Conservation (phyloP, 257 asterid genomes). For the Solanum pimpinellifolium region DNA sequence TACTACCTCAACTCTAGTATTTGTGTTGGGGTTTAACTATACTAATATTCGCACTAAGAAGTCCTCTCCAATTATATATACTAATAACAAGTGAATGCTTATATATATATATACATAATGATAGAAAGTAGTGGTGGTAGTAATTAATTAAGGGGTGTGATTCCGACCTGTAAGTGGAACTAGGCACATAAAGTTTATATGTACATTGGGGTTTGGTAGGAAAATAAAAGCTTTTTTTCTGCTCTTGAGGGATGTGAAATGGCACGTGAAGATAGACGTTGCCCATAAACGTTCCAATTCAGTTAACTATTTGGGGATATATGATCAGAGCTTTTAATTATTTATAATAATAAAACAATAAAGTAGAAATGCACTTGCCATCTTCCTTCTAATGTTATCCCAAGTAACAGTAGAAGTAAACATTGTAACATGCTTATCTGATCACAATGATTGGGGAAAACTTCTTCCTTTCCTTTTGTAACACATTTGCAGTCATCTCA, state of each 20-base stretch:
- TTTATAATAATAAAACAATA: neutral
- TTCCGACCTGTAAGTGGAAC: neutral
- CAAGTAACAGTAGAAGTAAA: neutral
- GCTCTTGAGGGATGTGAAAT: neutral
- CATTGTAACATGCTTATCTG: neutral
- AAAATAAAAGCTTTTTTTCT: neutral
- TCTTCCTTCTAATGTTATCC: neutral
- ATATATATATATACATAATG: no score
- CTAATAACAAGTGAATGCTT: neutral
- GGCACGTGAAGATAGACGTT: slow-evolving; percentile 1
- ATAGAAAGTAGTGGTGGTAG: neutral
- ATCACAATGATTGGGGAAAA: neutral
- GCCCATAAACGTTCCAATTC: neutral
- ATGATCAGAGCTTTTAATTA: neutral
- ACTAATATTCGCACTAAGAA: no score
- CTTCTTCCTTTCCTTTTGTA: neutral
- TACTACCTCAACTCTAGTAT: neutral
- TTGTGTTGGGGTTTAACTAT: no score
- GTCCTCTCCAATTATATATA: neutral
- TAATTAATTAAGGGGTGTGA: neutral
- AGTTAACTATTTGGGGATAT: neutral
- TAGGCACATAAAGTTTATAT: neutral
- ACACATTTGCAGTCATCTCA: no score
- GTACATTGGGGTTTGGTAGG: neutral
- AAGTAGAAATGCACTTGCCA: neutral